phyloP scores from a whole-genome alignment of 441 rosid species.

The Populus hybrid region DNA sequence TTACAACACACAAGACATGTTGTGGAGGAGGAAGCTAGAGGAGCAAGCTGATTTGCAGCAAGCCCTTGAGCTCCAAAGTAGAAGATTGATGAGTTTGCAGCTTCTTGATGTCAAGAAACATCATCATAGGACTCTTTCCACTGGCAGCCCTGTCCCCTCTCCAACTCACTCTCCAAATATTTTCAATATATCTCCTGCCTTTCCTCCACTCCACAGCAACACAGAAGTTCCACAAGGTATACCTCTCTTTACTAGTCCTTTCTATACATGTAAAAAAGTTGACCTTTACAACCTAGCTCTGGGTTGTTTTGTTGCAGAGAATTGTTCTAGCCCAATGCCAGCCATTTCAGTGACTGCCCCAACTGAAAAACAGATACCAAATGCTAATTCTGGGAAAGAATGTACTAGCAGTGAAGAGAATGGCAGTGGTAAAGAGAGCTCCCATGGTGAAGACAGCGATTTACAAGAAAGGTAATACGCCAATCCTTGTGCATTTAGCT shows the following conservation, averaged over 20 bases:
- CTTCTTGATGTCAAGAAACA: constrained; percentile 59
- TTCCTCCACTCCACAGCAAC: constrained; percentile 42
- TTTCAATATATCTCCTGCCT: constrained; percentile 38
- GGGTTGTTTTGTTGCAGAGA: constrained; percentile 33
- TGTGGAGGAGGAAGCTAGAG: constrained; percentile 62
- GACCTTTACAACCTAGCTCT: neutral
- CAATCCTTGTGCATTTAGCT: neutral
- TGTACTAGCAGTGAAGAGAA: constrained; percentile 26
- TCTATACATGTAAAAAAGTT: neutral
- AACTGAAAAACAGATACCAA: constrained; percentile 20
- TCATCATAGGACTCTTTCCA: constrained; percentile 51
- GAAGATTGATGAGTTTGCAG: constrained; percentile 60
- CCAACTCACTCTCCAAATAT: constrained; percentile 44
- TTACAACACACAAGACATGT: constrained; percentile 46
- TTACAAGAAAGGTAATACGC: constrained; percentile 49
- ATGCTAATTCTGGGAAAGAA: constrained; percentile 23
- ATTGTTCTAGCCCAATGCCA: constrained; percentile 28
- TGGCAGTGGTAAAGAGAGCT: constrained; percentile 46
- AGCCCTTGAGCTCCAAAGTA: constrained; percentile 57
- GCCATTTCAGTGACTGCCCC: constrained; percentile 18
- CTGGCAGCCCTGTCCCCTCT: constrained; percentile 55
- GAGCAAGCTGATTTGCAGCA: constrained; percentile 59
- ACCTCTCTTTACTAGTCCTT: too few relatives aligned
- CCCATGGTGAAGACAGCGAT: constrained; percentile 34
- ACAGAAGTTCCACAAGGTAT: constrained; percentile 29